These are phyloP conservation scores for Apiospora phragmitis DNA, from an alignment of 2,329 filamentous ascomycete genomes.

Conservation along the genomic window DNA sequence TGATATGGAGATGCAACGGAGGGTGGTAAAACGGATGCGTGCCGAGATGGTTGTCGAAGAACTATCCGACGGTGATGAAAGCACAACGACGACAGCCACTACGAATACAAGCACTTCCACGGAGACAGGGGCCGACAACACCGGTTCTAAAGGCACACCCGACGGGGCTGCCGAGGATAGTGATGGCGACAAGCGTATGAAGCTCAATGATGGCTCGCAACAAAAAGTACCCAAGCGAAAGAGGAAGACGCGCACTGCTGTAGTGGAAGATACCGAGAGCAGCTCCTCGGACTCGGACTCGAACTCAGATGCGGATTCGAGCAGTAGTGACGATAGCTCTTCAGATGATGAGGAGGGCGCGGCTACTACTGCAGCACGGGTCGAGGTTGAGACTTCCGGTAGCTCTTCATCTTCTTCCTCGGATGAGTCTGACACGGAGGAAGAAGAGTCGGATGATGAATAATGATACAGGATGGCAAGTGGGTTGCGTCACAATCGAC, in stretches of 20 bases:
- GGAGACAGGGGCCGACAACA: slow-evolving; percentile 18
- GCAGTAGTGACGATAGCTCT: slow-evolving; percentile 27
- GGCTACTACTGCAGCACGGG: neutral
- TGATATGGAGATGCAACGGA: slow-evolving; percentile 52
- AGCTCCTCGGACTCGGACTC: slow-evolving; percentile 40
- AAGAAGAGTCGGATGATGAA: neutral
- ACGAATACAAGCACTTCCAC: slow-evolving; percentile 19
- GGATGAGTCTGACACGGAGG: neutral
- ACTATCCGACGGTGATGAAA: slow-evolving; percentile 51
- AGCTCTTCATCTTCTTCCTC: slow-evolving; percentile 10
- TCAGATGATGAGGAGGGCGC: slow-evolving; percentile 32
- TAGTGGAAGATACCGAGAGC: slow-evolving; percentile 43
- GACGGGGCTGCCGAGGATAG: slow-evolving; percentile 17
- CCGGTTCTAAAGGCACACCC: slow-evolving; percentile 17
- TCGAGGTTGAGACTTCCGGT: neutral
- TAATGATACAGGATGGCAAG: neutral
- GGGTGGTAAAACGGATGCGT: slow-evolving; percentile 63
- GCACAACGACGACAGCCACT: slow-evolving; percentile 25
- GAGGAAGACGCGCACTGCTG: slow-evolving; percentile 52
- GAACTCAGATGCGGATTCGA: slow-evolving; percentile 24
- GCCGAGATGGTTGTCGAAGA: slow-evolving; percentile 59
- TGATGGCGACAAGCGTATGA: slow-evolving; percentile 40
- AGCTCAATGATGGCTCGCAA: slow-evolving; percentile 45
- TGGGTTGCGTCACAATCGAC: neutral
- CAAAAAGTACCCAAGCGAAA: slow-evolving; percentile 47